These are phyloP conservation scores for Penicillium waksmanii DNA, from an alignment of 495 filamentous ascomycete genomes.

Conservation along the genomic window DNA sequence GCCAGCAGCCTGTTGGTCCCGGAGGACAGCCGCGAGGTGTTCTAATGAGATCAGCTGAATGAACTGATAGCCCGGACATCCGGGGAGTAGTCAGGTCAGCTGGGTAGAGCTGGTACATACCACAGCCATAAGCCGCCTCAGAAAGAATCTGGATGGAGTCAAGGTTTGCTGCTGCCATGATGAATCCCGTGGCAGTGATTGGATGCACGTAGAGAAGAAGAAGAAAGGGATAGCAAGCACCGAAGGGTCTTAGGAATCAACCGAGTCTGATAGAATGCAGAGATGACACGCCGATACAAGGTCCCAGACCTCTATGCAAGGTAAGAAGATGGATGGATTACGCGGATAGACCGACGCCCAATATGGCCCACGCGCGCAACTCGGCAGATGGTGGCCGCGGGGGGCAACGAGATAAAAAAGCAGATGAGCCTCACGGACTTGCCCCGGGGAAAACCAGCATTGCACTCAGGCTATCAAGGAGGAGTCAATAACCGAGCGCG, in stretches of 20 bases:
- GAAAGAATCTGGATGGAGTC: conserved; percentile 41
- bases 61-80: conserved; percentile 2
- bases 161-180: conserved; percentile 38
- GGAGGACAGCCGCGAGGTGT: conserved; percentile 44
- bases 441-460: conserved; percentile 29
- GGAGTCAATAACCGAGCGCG: conserved; percentile 5
- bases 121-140: conserved; percentile 51
- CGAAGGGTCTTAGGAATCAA: background rate
- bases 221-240: conserved; percentile 14
- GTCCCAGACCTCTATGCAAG: conserved; percentile 13
- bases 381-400: background rate
- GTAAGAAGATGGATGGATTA: conserved; percentile 4
- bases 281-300: background rate
- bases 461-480: conserved; percentile 19
- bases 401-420: conserved; percentile 2
- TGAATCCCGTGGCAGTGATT: background rate
- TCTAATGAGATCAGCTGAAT: conserved; percentile 28
- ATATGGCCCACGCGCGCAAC: background rate
- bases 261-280: background rate
- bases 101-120: conserved; percentile 33
- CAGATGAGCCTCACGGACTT: conserved; percentile 27
- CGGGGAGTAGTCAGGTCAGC: background rate
- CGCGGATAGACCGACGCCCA: background rate
- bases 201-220: background rate
- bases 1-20: conserved; percentile 35